A percentile compares a stretch with the other conserved stretches of the same genome.
phyloP scores from a whole-genome alignment of 176 grass and related monocot genomes.

The Puccinellia tenuiflora region DNA sequence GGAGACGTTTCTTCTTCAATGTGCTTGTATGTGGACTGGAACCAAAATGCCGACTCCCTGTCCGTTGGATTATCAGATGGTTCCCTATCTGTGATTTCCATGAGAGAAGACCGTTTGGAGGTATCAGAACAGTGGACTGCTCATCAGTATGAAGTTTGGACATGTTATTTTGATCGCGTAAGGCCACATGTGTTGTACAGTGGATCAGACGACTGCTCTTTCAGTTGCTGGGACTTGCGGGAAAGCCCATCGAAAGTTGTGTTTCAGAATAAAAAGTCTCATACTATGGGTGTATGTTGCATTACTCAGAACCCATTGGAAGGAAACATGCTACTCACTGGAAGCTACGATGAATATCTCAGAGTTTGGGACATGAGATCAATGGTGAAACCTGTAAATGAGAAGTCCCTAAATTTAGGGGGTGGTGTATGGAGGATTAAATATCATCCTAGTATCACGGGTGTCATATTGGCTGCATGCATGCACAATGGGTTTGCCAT shows the following conservation, averaged over 20 bases:
- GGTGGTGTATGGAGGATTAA: constrained; percentile 98
- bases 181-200: constrained; percentile 67
- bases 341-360: constrained; percentile 94
- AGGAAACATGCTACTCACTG: constrained; percentile 59
- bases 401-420: constrained; percentile 70
- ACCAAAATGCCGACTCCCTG: constrained; percentile 36
- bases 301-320: constrained; percentile 64
- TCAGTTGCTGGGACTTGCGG: constrained; percentile 88
- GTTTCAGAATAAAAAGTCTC: constrained; percentile 65
- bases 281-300: constrained; percentile 88
- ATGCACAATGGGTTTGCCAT: constrained; percentile 96
- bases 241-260: constrained; percentile 42
- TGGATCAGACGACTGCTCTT: constrained; percentile 78
- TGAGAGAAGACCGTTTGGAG: constrained; percentile 56
- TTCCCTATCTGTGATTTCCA: constrained; percentile 63
- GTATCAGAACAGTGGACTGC: constrained; percentile 67
- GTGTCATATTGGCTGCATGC: constrained; percentile 71
- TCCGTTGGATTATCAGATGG: constrained; percentile 79
- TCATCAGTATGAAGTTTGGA: constrained; percentile 91
- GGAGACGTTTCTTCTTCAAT: constrained; percentile 73
- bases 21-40: constrained; percentile 91
- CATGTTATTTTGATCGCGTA: constrained; percentile 64
- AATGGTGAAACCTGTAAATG: constrained; percentile 54
- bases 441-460: constrained; percentile 54
- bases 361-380: constrained; percentile 95